Evolutionary conservation across 1,284 basidiomycete genomes (phyloP), one percentile per base, ranked within the genome.

Genomic region (Tilletia horrida): DNA sequence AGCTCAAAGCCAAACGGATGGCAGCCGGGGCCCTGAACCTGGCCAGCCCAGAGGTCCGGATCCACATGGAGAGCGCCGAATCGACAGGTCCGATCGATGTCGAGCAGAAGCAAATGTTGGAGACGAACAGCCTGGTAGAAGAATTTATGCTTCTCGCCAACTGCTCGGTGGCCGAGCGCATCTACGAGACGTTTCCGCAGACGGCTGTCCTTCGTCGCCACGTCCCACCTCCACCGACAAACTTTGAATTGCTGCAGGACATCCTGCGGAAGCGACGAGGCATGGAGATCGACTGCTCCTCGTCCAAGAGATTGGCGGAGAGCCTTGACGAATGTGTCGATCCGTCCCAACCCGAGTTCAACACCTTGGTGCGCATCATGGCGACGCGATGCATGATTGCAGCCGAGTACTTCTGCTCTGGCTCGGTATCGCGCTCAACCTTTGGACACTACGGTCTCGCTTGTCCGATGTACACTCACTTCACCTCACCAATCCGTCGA

Each of bases 141-240:
- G 96, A 98, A 83, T 98, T 98, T 83, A 98, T 99, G 96, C 85
- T 99, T 70, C 87, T 98, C 67, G 96, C 96, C 31, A 98, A 98
- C 79, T 91, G 96, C 74, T 92, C 90, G 71, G 96, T 97, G 0
- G 96, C 95, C 8, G 84, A 85, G 76, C 91, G 90, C 82, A 97
- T 97, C 55, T 91, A 97, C 81, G 92, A 96, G 77, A 88, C 90
- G 1, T 98, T 94, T 84, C 95, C 96, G 1, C 91, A 93, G 79
- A 97, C 94, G 0, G 92, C 94, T 2, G 95, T 99, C 0, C 85
- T 98, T 55, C 87, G 93, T 75, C 90, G 94, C n/a, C 95, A 97
- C 84, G 82, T 92, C 66, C 91, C 93, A 1, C 96, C 96, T 0
- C 96, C 96, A 0, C 87, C 87, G 73, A 89, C 90, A 35, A 97